Conservation (phyloP, 306 rosid species). For the Macrotyloma uniflorum region DNA sequence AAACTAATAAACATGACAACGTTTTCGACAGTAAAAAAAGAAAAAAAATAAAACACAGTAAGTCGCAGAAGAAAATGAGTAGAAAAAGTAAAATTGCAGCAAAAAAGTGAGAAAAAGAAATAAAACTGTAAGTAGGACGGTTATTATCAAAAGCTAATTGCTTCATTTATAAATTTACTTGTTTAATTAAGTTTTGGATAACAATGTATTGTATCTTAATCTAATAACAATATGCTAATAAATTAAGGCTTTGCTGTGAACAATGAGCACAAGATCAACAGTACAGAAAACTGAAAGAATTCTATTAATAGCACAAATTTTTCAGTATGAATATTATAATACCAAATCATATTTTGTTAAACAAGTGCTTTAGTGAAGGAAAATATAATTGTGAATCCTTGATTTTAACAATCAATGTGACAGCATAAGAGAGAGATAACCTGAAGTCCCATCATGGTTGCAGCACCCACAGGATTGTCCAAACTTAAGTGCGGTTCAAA, state of each 20-base stretch:
- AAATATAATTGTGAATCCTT: conserved; percentile 2
- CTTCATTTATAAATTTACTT: background rate
- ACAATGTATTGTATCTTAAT: background rate
- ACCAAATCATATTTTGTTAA: background rate
- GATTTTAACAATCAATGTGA: conserved; percentile 10
- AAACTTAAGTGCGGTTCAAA: conserved; percentile 52
- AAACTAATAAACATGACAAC: background rate
- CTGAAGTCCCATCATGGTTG: conserved; percentile 58
- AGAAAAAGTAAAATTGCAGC: no score
- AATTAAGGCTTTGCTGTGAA: background rate
- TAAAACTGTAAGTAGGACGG: no score
- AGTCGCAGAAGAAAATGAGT: background rate
- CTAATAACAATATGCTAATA: background rate
- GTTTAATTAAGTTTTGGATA: background rate
- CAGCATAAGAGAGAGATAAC: conserved; percentile 54
- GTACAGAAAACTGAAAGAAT: background rate
- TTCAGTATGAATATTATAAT: background rate
- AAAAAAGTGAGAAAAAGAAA: no score
- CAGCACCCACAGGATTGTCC: conserved; percentile 54
- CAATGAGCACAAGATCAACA: background rate
- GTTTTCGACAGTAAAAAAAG: no score
- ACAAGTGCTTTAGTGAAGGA: background rate
- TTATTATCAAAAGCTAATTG: background rate
- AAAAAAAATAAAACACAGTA: no score
- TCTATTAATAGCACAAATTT: background rate